Evolutionary conservation across 129 eudicot species (phyloP).

Genomic region (sunflower (Helianthus annuus)): HanXRQr2.0-SUNRISE NC_035446.2:94571151-94571650

Average conservation of each 20-base stretch:
- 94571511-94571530: conserved; percentile 89
- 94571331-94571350: conserved; percentile 5
- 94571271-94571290: conserved; percentile 94
- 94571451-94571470: conserved; percentile 39
- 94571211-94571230: conserved; percentile 29
- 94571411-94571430: conserved; percentile 39
- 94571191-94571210: not conserved
- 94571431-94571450: conserved; percentile 45
- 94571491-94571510: conserved; percentile 63
- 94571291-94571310: conserved; percentile 70
- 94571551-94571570: conserved; percentile 74
- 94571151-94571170: not conserved
- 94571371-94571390: conserved; percentile 13
- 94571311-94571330: conserved; percentile 59
- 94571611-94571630: too few species aligned
- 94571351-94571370: not conserved
- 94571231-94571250: conserved; percentile 37
- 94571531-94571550: conserved; percentile 78
- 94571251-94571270: conserved; percentile 84
- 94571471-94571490: conserved; percentile 54
- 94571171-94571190: not conserved
- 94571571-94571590: conserved; percentile 62
- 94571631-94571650: too few species aligned
- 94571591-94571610: too few species aligned
- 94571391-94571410: conserved; percentile 82